Evolutionary conservation across 2,329 filamentous ascomycete species (phyloP).

Genomic region (Rhinocladiella similis): DNA sequence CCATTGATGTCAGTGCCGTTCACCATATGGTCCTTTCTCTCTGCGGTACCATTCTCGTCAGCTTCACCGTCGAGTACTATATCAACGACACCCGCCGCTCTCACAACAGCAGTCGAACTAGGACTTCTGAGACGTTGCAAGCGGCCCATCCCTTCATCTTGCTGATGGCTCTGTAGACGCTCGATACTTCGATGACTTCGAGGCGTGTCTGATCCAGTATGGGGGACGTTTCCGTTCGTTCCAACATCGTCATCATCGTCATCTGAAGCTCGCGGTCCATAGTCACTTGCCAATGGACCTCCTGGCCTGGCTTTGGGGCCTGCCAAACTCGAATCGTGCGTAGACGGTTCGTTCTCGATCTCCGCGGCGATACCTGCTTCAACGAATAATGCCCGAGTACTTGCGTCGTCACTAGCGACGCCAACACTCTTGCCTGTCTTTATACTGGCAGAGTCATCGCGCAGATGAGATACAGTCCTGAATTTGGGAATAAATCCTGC

Average conservation of each 20-base stretch:
- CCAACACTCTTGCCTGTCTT: slow-evolving; percentile 20
- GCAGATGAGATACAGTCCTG: slow-evolving; percentile 25
- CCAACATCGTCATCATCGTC: not conserved
- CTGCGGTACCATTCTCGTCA: not conserved
- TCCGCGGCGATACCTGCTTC: slow-evolving; percentile 23
- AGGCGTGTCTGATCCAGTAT: slow-evolving; percentile 24
- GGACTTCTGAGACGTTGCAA: slow-evolving; percentile 21
- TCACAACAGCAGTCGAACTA: slow-evolving; percentile 27
- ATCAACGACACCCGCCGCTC: slow-evolving; percentile 25
- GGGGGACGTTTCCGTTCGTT: not conserved
- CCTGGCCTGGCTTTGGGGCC: slow-evolving; percentile 3
- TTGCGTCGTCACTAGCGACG: slow-evolving; percentile 21
- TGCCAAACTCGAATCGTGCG: not conserved
- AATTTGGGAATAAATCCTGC: slow-evolving; percentile 26
- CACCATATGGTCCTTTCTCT: not conserved
- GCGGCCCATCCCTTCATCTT: slow-evolving; percentile 22
- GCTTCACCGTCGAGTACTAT: slow-evolving; percentile 10
- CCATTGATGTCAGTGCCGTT: not conserved
- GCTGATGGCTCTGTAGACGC: slow-evolving; percentile 24
- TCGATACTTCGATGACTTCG: slow-evolving; percentile 27
- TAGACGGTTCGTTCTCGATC: not conserved
- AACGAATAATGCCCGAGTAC: slow-evolving; percentile 27
- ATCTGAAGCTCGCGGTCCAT: not conserved
- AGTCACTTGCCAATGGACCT: slow-evolving; percentile 14
- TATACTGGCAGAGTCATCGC: slow-evolving; percentile 22